Conservation (phyloP, 179 eudicot genomes). For the Beta lomatogona region DNA sequence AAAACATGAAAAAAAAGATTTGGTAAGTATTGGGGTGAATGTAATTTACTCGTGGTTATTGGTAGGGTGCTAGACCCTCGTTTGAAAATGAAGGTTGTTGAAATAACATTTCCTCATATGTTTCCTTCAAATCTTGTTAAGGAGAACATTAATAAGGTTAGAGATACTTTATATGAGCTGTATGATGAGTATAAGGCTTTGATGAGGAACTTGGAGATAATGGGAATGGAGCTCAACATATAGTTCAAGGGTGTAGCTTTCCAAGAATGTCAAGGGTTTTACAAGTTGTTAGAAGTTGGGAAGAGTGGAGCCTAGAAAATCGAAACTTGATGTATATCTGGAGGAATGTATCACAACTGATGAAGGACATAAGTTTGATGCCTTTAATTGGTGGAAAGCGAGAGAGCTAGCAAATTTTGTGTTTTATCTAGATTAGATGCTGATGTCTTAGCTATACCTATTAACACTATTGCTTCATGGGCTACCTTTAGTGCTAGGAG, state of each 20-base stretch:
- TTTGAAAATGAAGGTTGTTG: too few species aligned
- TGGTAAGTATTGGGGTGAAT: too few species aligned
- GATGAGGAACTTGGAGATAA: neutral
- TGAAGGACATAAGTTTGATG: constrained; percentile 10
- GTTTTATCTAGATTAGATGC: constrained; percentile 8
- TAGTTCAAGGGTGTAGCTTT: neutral
- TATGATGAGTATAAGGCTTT: too few species aligned
- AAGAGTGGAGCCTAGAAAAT: constrained; percentile 8
- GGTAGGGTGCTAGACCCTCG: constrained; percentile 19
- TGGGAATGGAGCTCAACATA: neutral
- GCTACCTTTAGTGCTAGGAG: constrained; percentile 18
- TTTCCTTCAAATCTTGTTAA: neutral
- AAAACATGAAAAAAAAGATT: constrained; percentile 17
- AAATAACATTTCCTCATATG: too few species aligned
- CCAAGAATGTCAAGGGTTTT: neutral
- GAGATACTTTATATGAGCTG: too few species aligned
- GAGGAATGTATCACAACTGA: constrained; percentile 7
- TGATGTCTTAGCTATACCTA: constrained; percentile 17
- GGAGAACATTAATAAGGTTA: too few species aligned
- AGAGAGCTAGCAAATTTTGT: constrained; percentile 12
- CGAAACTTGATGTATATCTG: neutral
- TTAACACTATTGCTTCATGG: constrained; percentile 13
- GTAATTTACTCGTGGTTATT: constrained; percentile 16
- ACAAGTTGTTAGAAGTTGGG: neutral
- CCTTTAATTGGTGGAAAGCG: too few species aligned